phyloP scores from a whole-genome alignment of 768 basidiomycete genomes.

The Pisolithus microcarpus region DNA sequence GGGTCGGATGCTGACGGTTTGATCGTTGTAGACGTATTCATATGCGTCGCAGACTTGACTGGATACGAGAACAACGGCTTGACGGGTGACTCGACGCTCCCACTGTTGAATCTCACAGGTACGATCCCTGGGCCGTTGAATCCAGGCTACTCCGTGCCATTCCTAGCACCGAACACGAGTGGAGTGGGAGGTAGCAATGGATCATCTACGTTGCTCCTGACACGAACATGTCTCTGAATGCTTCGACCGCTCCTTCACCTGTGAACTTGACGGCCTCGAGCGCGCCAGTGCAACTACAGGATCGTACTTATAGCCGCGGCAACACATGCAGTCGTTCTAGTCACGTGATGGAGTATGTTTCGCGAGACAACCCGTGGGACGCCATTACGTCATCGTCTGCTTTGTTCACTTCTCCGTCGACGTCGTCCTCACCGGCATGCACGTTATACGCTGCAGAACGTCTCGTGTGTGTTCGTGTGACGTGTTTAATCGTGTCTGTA shows the following conservation, averaged over 20 bases:
- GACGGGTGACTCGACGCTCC: conserved; percentile 18
- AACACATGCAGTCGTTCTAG: no score
- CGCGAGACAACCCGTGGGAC: no score
- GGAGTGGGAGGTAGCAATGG: conserved; percentile 38
- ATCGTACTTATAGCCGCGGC: no score
- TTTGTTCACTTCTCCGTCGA: no score
- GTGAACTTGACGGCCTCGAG: conserved; percentile 33
- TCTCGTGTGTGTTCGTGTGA: no score
- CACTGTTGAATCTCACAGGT: conserved; percentile 36
- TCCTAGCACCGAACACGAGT: conserved; percentile 35
- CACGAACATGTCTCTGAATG: conserved; percentile 10
- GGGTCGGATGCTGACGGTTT: neutral
- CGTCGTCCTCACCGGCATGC: no score
- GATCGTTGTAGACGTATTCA: conserved; percentile 40
- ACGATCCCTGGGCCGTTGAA: conserved; percentile 35
- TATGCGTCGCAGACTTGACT: conserved; percentile 40
- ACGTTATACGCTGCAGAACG: no score
- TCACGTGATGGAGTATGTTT: no score
- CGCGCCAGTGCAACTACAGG: no score
- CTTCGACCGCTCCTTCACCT: conserved; percentile 28
- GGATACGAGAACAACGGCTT: conserved; percentile 36
- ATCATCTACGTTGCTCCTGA: conserved; percentile 23
- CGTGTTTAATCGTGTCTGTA: no score
- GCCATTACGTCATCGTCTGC: no score
- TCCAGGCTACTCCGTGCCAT: conserved; percentile 33